Conservation (phyloP, 2,329 filamentous ascomycete species). For the Sarocladium brachiariae region DNA sequence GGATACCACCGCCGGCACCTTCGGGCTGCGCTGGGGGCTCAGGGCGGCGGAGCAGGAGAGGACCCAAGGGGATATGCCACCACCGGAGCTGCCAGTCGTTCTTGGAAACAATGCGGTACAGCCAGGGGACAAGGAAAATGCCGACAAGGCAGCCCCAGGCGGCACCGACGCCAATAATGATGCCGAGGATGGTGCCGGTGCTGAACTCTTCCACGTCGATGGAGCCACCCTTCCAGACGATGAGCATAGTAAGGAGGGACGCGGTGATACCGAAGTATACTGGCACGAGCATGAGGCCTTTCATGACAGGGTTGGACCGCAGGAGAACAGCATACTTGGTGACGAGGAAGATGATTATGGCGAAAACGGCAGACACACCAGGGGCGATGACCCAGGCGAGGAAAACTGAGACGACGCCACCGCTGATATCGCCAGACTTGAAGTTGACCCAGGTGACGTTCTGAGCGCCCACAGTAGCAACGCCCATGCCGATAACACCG, state of each 20-base stretch:
- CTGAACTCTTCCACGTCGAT: constrained; percentile 26
- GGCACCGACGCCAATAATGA: constrained; percentile 47
- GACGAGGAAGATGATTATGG: constrained; percentile 24
- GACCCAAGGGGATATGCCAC: constrained; percentile 47
- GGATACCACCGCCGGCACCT: constrained; percentile 34
- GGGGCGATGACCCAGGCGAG: constrained; percentile 31
- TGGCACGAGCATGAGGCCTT: constrained; percentile 28
- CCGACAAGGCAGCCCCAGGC: constrained; percentile 40
- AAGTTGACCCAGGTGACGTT: constrained; percentile 28
- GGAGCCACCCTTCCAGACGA: constrained; percentile 38
- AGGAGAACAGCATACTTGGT: constrained; percentile 27
- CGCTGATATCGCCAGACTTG: constrained; percentile 10
- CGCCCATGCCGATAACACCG: constrained; percentile 29
- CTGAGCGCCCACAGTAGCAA: constrained; percentile 27
- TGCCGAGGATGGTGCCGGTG: constrained; percentile 42
- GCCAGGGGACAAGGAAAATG: constrained; percentile 51
- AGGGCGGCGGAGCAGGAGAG: constrained; percentile 40
- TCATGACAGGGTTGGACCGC: constrained; percentile 22
- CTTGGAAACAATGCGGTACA: constrained; percentile 51
- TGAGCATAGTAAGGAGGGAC: constrained; percentile 38
- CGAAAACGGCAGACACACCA: constrained; percentile 25
- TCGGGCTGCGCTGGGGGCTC: constrained; percentile 35
- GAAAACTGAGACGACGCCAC: constrained; percentile 22
- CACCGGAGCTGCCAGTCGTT: constrained; percentile 54
- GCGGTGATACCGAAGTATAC: constrained; percentile 32